Conservation (phyloP, 139 green algal genomes). For the Haematococcus lacustris region DNA sequence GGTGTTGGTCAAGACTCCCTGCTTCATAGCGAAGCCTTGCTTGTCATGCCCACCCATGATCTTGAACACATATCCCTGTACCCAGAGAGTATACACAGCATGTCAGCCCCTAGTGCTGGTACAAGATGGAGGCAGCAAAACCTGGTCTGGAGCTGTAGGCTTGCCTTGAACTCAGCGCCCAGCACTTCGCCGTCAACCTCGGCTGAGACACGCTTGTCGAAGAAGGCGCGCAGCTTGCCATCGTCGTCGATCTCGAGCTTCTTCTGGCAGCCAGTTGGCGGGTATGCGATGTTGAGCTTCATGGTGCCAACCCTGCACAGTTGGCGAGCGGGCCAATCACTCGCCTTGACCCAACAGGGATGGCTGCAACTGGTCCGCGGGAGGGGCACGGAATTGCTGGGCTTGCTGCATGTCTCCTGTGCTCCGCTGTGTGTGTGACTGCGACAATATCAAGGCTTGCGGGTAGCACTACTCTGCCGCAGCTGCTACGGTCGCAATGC, state of each 20-base stretch:
- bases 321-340: too few species aligned
- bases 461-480: too few species aligned
- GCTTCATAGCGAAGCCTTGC: conserved; percentile 99
- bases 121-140: neutral
- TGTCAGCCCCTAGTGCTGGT: neutral
- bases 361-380: too few species aligned
- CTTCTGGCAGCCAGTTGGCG: conserved; percentile 95
- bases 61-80: conserved; percentile 99
- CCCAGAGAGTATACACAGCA: neutral
- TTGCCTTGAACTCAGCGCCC: conserved; percentile 80
- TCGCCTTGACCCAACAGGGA: too few species aligned
- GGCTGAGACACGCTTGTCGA: conserved; percentile 88
- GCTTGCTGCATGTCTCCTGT: too few species aligned
- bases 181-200: conserved; percentile 92
- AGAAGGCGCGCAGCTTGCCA: conserved; percentile 96
- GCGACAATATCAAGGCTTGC: too few species aligned
- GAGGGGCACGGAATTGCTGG: too few species aligned
- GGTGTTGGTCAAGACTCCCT: conserved; percentile 91
- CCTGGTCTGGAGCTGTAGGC: neutral
- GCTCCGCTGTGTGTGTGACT: too few species aligned
- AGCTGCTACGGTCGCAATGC: too few species aligned
- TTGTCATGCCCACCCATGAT: conserved; percentile 98
- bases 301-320: too few species aligned
- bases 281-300: conserved; percentile 99
- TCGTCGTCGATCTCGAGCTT: conserved; percentile 99